Conservation (phyloP, 108 stramenopile genomes). For the Nitzschia inconspicua region DNA sequence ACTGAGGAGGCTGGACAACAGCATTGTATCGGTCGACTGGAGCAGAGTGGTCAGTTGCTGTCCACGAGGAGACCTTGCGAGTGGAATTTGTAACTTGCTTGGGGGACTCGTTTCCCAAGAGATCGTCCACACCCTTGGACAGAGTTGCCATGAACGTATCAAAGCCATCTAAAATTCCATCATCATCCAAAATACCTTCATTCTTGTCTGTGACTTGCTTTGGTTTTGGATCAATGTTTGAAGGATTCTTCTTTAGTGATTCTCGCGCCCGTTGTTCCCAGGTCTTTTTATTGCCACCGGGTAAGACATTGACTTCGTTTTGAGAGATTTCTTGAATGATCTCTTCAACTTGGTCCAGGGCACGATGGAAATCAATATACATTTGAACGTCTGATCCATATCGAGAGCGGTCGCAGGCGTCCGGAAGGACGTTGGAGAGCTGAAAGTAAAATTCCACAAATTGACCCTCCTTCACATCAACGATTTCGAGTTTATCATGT, state of each 20-base stretch:
- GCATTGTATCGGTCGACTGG: too few relatives aligned
- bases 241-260: neutral
- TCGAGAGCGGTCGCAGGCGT: constrained; percentile 11
- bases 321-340: constrained; percentile 25
- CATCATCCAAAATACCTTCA: neutral
- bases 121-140: neutral
- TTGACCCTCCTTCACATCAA: constrained; percentile 17
- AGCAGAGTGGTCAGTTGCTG: too few relatives aligned
- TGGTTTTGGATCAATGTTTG: neutral
- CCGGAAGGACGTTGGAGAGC: constrained; percentile 27
- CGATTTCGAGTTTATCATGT: constrained; percentile 19
- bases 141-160: neutral
- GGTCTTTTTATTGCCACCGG: constrained; percentile 8
- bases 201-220: neutral
- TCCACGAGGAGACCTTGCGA: constrained; percentile 1
- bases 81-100: neutral
- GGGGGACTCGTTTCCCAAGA: neutral
- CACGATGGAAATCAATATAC: constrained; percentile 34
- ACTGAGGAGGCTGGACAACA: too few relatives aligned
- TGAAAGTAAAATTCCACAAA: constrained; percentile 31
- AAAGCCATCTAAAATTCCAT: neutral
- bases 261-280: constrained; percentile 25
- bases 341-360: constrained; percentile 37
- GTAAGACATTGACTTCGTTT: constrained; percentile 12
- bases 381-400: constrained; percentile 16